Evolutionary conservation across 495 filamentous ascomycete genomes (phyloP).

Genomic region (Hyaloscypha hepaticicola): DNA sequence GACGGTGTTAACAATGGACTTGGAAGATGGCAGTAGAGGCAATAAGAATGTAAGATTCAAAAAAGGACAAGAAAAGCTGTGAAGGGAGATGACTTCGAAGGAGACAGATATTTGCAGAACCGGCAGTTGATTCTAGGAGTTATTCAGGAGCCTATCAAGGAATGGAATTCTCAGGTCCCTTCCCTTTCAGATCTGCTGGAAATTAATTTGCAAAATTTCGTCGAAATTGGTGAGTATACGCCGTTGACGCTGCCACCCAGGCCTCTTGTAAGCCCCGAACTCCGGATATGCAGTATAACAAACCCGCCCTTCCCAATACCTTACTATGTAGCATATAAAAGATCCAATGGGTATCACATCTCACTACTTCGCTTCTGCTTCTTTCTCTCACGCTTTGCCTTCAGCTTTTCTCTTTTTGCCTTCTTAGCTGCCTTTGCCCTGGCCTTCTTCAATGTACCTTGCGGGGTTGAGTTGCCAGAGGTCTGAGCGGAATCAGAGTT

Average conservation of each 20-base stretch:
- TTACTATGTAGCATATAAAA: neutral
- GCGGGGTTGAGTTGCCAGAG: slow-evolving; percentile 10
- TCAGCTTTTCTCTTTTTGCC: slow-evolving; percentile 19
- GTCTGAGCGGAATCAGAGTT: neutral
- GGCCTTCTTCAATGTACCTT: slow-evolving; percentile 28
- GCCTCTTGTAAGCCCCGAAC: neutral
- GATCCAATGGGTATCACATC: neutral
- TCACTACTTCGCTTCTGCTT: neutral
- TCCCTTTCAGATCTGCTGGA: too few species aligned
- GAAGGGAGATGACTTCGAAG: too few species aligned
- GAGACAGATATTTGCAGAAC: too few species aligned
- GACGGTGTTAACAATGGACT: too few species aligned
- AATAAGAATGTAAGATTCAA: too few species aligned
- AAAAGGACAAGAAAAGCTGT: too few species aligned
- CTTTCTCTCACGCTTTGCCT: slow-evolving; percentile 1
- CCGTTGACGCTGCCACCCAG: neutral
- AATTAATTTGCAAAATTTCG: too few species aligned
- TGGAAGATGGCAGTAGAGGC: too few species aligned
- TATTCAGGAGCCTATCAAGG: too few species aligned
- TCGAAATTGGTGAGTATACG: too few species aligned
- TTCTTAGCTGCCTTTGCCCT: slow-evolving; percentile 34
- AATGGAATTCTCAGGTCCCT: too few species aligned
- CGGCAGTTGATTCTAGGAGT: too few species aligned
- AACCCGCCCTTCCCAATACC: neutral
- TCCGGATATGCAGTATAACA: neutral